These are phyloP conservation scores for Lepraria neglecta DNA, from an alignment of 495 filamentous ascomycete species.

Conservation along the genomic window DNA sequence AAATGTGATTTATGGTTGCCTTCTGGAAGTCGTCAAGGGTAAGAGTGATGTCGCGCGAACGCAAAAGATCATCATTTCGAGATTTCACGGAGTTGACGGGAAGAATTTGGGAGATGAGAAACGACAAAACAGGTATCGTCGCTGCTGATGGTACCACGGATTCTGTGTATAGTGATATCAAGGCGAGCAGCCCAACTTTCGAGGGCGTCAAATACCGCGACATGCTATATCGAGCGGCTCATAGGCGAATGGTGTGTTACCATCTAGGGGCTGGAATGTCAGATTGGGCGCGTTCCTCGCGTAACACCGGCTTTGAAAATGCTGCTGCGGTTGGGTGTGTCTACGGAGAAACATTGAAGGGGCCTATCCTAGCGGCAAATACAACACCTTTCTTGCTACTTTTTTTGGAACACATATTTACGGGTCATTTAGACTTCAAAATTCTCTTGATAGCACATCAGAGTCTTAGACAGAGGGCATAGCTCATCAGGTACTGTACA, in stretches of 20 bases:
- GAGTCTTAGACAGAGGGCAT: no score
- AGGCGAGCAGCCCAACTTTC: constrained; percentile 72
- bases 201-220: constrained; percentile 77
- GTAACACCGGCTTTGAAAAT: no score
- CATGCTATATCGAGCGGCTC: constrained; percentile 40
- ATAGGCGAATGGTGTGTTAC: background rate
- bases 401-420: no score
- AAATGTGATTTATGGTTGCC: constrained; percentile 52
- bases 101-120: constrained; percentile 69
- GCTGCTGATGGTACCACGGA: constrained; percentile 65
- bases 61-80: constrained; percentile 29
- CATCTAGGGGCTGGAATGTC: no score
- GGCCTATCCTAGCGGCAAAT: no score
- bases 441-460: no score
- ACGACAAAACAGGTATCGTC: constrained; percentile 77
- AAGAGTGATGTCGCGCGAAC: constrained; percentile 43
- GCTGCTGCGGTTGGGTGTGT: no score
- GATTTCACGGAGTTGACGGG: constrained; percentile 36
- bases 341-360: no score
- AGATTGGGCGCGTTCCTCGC: no score
- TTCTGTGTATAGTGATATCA: constrained; percentile 74
- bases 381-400: no score
- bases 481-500: no score
- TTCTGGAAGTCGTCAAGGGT: constrained; percentile 63
- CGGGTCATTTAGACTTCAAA: no score